Base-by-base conservation (phyloP, 371 early-diverging fungal genomes). In the Mortierella sp. region DNA sequence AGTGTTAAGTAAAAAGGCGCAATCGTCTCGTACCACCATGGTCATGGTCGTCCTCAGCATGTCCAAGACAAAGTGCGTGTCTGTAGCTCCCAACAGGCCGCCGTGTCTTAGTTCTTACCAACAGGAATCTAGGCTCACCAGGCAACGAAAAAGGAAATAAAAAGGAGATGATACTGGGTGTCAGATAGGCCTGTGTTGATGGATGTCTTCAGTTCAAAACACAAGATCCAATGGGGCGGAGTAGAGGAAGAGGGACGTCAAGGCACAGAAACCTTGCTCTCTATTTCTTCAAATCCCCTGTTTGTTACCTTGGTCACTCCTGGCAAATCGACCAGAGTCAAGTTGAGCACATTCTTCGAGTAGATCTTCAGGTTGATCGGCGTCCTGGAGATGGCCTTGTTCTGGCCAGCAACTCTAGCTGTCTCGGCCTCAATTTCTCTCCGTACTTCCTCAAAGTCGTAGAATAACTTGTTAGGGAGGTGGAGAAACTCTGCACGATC, bases 281-380 rank as follows among this genome's bases (percentile, higher is more conserved):
- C n/a, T n/a, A n/a, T n/a, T n/a, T n/a, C n/a, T 50, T 50, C 21
- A 14, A 4, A n/a, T 50, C 50, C 50, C 21, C 29, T 44, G 16
- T 18, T 16, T 14, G 26, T 52, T 84, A 90, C 92, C 90, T 95
- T 95, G 65, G 96, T 94, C 57, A 98, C 82, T 19, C 98, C 98
- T 7, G 98, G 98, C 59, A 98, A 83, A 85, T 98, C 98, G 21
- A 97, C 95, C 28, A 98, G 83, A 7, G 97, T 98, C 62, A 98
- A 76, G 58, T 93, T 95, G 45, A 97, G 86, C n/a, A 96, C 95
- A 48, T 93, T 91, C 29, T 92, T 87, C 2, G 94, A 94, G 75
- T 88, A 90, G 51, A 97, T 91, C 79, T 94, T 95, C 59, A 98
- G 85, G 73, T 96, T 93, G 63, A 98, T 97, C 21, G 97, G 97